Percentiles rank a stretch among this genome's conserved stretches.
Evolutionary conservation across 2,329 filamentous ascomycete species (phyloP).

Genomic region (Emericellopsis cladophorae): DNA sequence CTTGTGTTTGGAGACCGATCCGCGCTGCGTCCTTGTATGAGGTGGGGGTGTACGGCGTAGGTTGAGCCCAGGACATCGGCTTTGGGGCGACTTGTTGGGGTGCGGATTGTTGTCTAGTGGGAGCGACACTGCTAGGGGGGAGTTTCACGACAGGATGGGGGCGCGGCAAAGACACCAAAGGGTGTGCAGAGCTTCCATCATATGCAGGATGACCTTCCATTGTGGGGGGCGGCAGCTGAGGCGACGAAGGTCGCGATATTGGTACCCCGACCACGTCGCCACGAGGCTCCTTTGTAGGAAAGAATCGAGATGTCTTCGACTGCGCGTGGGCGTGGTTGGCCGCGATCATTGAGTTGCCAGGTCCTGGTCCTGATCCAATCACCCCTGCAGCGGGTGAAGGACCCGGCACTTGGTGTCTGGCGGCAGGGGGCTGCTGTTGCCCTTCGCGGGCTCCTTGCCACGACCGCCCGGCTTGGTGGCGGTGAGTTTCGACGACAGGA

Average conservation of each 20-base stretch:
- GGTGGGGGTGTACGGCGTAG: constrained; percentile 5
- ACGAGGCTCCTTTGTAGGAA: constrained; percentile 40
- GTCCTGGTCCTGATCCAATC: constrained; percentile 13
- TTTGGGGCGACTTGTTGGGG: constrained; percentile 1
- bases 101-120: too few species aligned
- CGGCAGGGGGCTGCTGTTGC: neutral
- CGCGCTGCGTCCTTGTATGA: constrained; percentile 16
- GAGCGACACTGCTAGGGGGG: constrained; percentile 35
- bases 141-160: constrained; percentile 70
- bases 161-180: constrained; percentile 57
- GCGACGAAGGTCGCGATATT: constrained; percentile 36
- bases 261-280: constrained; percentile 23
- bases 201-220: constrained; percentile 61
- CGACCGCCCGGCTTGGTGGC: constrained; percentile 10
- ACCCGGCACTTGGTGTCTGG: constrained; percentile 5
- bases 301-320: constrained; percentile 42
- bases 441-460: constrained; percentile 19
- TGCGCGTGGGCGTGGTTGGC: neutral
- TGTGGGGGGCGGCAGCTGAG: constrained; percentile 61
- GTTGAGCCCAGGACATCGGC: constrained; percentile 21
- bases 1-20: constrained; percentile 6
- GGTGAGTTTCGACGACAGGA: constrained; percentile 11
- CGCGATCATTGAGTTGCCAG: constrained; percentile 4
- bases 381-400: constrained; percentile 12
- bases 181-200: constrained; percentile 50